phyloP scores from a whole-genome alignment of 192 early-diverging fungal genomes.

The Coemansia sp. region DNA sequence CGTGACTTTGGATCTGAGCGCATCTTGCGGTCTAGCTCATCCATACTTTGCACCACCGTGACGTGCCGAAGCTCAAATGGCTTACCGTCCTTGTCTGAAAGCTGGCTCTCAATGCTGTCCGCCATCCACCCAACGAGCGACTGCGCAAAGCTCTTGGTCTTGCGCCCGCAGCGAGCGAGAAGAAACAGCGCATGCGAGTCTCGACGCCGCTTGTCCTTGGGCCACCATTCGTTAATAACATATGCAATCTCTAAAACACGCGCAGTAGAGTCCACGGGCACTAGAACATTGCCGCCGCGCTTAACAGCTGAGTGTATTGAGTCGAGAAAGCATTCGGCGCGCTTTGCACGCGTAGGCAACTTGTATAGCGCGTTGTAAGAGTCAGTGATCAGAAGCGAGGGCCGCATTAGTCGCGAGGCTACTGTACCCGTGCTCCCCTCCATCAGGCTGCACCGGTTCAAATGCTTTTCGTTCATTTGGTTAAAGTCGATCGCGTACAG shows the following conservation, averaged over 20 bases:
- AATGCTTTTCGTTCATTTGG: constrained; percentile 86
- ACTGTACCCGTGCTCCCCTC: constrained; percentile 64
- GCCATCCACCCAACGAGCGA: constrained; percentile 98
- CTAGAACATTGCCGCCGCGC: constrained; percentile 77
- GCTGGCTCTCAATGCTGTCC: constrained; percentile 71
- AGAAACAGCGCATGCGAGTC: constrained; percentile 74
- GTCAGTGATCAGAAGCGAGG: constrained; percentile 94
- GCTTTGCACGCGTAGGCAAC: constrained; percentile 70
- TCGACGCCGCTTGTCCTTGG: constrained; percentile 54
- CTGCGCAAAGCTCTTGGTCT: constrained; percentile 83
- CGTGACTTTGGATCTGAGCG: constrained; percentile 51
- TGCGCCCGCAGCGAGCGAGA: constrained; percentile 74
- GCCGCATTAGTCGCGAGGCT: constrained; percentile 69
- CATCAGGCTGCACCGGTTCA: constrained; percentile 34
- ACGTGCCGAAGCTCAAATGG: constrained; percentile 91
- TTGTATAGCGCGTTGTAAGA: constrained; percentile 74
- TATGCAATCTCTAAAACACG: constrained; percentile 91
- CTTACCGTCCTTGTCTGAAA: constrained; percentile 73
- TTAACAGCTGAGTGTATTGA: constrained; percentile 61
- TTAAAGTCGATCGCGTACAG: constrained; percentile 98
- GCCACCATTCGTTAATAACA: constrained; percentile 88
- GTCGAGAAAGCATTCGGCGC: constrained; percentile 78
- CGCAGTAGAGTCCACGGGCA: constrained; percentile 89
- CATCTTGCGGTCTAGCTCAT: constrained; percentile 42
- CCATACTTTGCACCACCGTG: constrained; percentile 68